These are phyloP conservation scores for Conticribra weissflogii DNA, from an alignment of 108 stramenopile genomes.

Conservation along the genomic window DNA sequence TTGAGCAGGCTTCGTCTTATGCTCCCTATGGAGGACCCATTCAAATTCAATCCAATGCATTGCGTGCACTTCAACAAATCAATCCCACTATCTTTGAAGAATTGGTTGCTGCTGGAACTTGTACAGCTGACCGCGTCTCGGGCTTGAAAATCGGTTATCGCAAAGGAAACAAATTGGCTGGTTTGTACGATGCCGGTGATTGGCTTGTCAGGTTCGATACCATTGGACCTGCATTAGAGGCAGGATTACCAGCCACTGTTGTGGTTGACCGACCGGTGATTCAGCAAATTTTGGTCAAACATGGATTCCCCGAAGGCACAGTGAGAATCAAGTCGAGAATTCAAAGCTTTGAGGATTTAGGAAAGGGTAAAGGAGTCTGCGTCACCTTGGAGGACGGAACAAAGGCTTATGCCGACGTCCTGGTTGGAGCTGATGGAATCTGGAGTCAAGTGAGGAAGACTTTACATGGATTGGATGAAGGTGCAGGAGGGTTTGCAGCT, in stretches of 20 bases:
- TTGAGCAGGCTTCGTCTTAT: slow-evolving; percentile 89
- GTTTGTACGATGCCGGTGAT: slow-evolving; percentile 85
- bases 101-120: slow-evolving; percentile 80
- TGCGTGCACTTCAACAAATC: slow-evolving; percentile 91
- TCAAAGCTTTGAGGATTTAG: slow-evolving; percentile 73
- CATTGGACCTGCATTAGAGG: slow-evolving; percentile 89
- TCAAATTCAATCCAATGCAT: slow-evolving; percentile 96
- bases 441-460: slow-evolving; percentile 89
- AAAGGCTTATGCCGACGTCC: slow-evolving; percentile 86
- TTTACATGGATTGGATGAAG: slow-evolving; percentile 82
- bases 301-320: slow-evolving; percentile 89
- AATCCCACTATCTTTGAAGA: slow-evolving; percentile 80
- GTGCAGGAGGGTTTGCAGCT: slow-evolving; percentile 88
- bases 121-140: slow-evolving; percentile 88
- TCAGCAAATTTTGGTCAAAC: slow-evolving; percentile 92
- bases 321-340: slow-evolving; percentile 88
- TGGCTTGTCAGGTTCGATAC: slow-evolving; percentile 96
- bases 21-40: slow-evolving; percentile 98
- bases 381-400: slow-evolving; percentile 89
- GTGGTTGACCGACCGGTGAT: slow-evolving; percentile 97
- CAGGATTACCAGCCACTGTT: slow-evolving; percentile 91
- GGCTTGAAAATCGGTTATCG: slow-evolving; percentile 91
- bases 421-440: slow-evolving; percentile 97
- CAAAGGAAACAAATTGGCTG: slow-evolving; percentile 81
- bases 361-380: slow-evolving; percentile 67